These are phyloP conservation scores for Moesziomyces globuligerus DNA, from an alignment of 1,284 basidiomycete species.

Conservation along the genomic window DNA sequence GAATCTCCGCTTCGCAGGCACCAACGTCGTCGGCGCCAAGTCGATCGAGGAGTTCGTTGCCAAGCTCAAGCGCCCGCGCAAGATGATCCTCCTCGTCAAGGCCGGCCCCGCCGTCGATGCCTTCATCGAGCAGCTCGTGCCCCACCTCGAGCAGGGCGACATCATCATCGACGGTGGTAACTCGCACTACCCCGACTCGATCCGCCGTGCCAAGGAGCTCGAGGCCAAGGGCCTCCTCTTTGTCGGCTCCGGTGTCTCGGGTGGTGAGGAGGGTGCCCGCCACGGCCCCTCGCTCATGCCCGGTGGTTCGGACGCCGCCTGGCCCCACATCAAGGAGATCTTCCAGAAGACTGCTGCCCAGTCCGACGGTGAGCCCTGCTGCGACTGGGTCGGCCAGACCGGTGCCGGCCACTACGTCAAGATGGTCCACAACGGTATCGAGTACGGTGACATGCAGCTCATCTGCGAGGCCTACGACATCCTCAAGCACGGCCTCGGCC, in stretches of 20 bases:
- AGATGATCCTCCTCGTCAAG: conserved; percentile 94
- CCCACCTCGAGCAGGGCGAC: conserved; percentile 76
- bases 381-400: conserved; percentile 98
- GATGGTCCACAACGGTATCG: conserved; percentile 96
- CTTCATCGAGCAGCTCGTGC: conserved; percentile 73
- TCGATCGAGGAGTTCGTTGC: conserved; percentile 84
- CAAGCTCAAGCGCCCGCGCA: conserved; percentile 73
- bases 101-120: conserved; percentile 74
- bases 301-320: conserved; percentile 91
- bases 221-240: conserved; percentile 94
- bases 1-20: conserved; percentile 71
- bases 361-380: conserved; percentile 94
- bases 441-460: conserved; percentile 99
- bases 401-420: conserved; percentile 96
- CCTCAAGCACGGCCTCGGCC: conserved; percentile 92
- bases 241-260: conserved; percentile 98
- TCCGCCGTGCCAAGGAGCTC: conserved; percentile 91
- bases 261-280: conserved; percentile 98
- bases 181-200: conserved; percentile 98
- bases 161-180: conserved; percentile 99
- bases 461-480: conserved; percentile 89
- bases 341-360: conserved; percentile 98
- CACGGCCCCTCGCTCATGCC: conserved; percentile 99
- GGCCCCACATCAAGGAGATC: conserved; percentile 97
- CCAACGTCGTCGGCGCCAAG: conserved; percentile 92